Conservation (phyloP, 176 grass and related monocot species). For the Juncus effusus region DNA sequence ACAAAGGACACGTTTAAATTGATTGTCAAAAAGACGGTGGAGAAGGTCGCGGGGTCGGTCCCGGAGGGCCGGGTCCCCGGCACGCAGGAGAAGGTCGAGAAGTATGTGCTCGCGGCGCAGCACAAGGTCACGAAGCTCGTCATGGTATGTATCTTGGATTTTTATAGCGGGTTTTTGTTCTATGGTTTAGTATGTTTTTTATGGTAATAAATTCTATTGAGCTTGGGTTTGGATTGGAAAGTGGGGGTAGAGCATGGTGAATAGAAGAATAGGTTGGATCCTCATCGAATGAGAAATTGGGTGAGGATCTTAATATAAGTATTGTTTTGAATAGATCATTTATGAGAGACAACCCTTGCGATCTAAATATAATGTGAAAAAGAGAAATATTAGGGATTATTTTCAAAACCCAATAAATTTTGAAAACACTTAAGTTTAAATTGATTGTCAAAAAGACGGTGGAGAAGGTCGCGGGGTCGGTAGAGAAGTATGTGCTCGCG, state of each 20-base stretch:
- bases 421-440: constrained; percentile 42
- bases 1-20: constrained; percentile 95
- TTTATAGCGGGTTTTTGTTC: constrained; percentile 21
- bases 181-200: constrained; percentile 28
- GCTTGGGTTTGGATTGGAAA: not conserved
- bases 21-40: constrained; percentile 96
- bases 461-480: constrained; percentile 88
- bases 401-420: too few relatives aligned
- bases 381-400: too few relatives aligned
- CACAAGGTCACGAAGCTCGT: constrained; percentile 93
- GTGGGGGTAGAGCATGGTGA: not conserved
- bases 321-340: too few relatives aligned
- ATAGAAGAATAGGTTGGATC: not conserved
- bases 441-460: constrained; percentile 97
- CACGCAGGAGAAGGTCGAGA: constrained; percentile 75
- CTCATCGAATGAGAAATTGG: not conserved
- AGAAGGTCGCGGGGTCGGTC: constrained; percentile 82
- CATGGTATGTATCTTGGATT: constrained; percentile 63
- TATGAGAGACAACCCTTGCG: too few relatives aligned
- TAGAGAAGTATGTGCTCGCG: constrained; percentile 76
- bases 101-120: constrained; percentile 82
- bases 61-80: constrained; percentile 77
- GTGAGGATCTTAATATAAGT: too few relatives aligned
- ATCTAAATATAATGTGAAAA: too few relatives aligned
- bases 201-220: not conserved